Evolutionary conservation across 2,329 filamentous ascomycete genomes (phyloP), one percentile per base, ranked within the genome.

Genomic region (Penicillium sp.): DNA sequence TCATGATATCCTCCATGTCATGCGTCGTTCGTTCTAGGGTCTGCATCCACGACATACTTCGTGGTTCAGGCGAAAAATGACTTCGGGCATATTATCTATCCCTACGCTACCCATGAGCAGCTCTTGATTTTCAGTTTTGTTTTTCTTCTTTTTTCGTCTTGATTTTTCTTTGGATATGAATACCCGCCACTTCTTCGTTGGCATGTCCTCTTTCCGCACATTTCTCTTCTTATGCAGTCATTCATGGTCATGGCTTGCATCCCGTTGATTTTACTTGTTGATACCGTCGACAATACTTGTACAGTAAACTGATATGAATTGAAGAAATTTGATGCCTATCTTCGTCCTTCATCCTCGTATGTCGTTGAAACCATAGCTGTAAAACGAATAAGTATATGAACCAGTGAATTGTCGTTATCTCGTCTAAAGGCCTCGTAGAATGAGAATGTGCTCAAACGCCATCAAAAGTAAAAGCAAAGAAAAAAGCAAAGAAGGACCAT

Each of bases 41-140:
- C 7, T 23, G 27, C 49, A 29, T 27, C 20, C 18, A 15, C n/a
- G 12, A 6, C 18, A 41, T n/a, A n/a, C n/a, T 31, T 37, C 33
- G n/a, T 31, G 29, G 22, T 23, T 23, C 14, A 22, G 42, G 12
- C 41, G 26, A 20, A 31, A 46, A 27, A 40, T n/a, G 37, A 43
- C 14, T 35, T 42, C 42, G 41, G 43, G 29, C 49, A 41, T 50
- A 14, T 43, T 49, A 57, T 59, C 48, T 51, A 22, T 54, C 46
- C 26, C 63, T 46, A 64, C 60, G 61, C 57, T 62, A 62, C 59
- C 55, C 58, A 64, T 50, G 60, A 65, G 55, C 58, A 61, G 46
- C 29, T 53, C 49, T 40, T 48, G 35, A 33, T 42, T 33, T 26
- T 46, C 53, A 25, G 31, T 26, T 48, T 35, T 15, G 46, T 43